Evolutionary conservation across 2,329 filamentous ascomycete genomes (phyloP).

Genomic region (Fusarium hostae): DNA sequence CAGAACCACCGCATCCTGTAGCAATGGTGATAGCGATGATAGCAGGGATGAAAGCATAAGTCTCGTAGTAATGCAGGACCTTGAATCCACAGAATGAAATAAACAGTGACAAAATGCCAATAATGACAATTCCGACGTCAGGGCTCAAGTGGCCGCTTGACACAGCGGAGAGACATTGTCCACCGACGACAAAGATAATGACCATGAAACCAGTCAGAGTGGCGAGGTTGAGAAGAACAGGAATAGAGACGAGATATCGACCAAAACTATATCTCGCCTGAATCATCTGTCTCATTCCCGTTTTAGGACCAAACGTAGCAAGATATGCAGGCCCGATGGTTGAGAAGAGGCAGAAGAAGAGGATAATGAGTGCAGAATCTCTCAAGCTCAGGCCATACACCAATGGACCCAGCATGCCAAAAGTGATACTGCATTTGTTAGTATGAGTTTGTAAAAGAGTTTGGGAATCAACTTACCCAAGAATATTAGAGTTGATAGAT

Average conservation of each 20-base stretch:
- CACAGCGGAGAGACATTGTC: constrained; percentile 67
- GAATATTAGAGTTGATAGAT: constrained; percentile 60
- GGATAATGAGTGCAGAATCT: constrained; percentile 67
- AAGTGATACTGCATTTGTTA: constrained; percentile 61
- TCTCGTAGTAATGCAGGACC: constrained; percentile 67
- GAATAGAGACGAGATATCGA: constrained; percentile 67
- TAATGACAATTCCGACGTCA: constrained; percentile 70
- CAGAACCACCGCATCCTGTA: constrained; percentile 62
- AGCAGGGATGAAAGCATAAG: constrained; percentile 66
- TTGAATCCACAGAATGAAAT: constrained; percentile 72
- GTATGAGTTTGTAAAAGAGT: neutral
- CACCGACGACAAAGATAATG: constrained; percentile 70
- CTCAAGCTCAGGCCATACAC: constrained; percentile 65
- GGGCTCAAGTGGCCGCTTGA: constrained; percentile 60
- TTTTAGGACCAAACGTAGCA: constrained; percentile 68
- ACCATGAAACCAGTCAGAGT: constrained; percentile 72
- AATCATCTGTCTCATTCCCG: constrained; percentile 73
- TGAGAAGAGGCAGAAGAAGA: constrained; percentile 71
- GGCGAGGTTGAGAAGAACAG: constrained; percentile 70
- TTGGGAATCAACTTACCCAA: constrained; percentile 50
- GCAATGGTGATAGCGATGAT: constrained; percentile 66
- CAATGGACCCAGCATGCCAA: constrained; percentile 70
- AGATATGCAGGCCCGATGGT: constrained; percentile 66
- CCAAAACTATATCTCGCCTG: constrained; percentile 72
- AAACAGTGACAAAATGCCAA: constrained; percentile 65